Evolutionary conservation across 495 filamentous ascomycete genomes (phyloP).

Genomic region (Annulohypoxylon moriforme): DNA sequence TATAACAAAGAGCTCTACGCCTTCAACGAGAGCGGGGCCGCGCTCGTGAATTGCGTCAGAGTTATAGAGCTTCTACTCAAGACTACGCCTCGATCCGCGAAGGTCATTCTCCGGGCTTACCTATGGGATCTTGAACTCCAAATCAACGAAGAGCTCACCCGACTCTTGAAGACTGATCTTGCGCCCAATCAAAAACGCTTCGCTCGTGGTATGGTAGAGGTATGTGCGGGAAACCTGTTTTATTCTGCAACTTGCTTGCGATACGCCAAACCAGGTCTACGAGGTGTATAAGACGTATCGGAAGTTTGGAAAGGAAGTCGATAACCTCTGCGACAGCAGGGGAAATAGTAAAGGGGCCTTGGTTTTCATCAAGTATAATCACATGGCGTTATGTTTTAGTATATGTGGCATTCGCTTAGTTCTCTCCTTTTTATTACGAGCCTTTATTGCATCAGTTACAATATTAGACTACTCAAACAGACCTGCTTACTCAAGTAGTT

Average conservation of each 20-base stretch:
- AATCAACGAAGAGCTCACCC: conserved; percentile 8
- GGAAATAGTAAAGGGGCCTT: not conserved
- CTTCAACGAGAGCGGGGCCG: not conserved
- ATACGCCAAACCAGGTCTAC: conserved; percentile 1
- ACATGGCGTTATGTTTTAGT: not conserved
- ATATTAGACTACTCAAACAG: not conserved
- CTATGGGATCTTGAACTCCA: conserved; percentile 12
- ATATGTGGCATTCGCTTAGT: not conserved
- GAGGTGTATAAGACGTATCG: not conserved
- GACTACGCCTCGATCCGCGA: not conserved
- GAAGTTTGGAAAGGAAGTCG: too few relatives aligned
- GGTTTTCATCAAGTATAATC: not conserved
- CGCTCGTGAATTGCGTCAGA: not conserved
- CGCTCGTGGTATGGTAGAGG: conserved; percentile 2
- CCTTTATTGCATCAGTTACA: not conserved
- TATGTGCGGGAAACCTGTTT: conserved; percentile 4
- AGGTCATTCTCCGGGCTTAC: conserved; percentile 16
- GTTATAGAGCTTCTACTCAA: not conserved
- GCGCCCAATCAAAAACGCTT: conserved; percentile 5
- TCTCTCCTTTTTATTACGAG: not conserved
- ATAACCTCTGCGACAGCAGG: not conserved
- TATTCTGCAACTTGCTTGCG: conserved; percentile 15
- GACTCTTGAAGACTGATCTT: not conserved
- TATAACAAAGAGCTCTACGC: conserved; percentile 9
- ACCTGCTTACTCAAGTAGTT: not conserved